A percentile compares a stretch with the other conserved stretches of the same genome.
These are phyloP conservation scores for Annulohypoxylon truncatum DNA, from an alignment of 2,329 filamentous ascomycete species.

Conservation along the genomic window DNA sequence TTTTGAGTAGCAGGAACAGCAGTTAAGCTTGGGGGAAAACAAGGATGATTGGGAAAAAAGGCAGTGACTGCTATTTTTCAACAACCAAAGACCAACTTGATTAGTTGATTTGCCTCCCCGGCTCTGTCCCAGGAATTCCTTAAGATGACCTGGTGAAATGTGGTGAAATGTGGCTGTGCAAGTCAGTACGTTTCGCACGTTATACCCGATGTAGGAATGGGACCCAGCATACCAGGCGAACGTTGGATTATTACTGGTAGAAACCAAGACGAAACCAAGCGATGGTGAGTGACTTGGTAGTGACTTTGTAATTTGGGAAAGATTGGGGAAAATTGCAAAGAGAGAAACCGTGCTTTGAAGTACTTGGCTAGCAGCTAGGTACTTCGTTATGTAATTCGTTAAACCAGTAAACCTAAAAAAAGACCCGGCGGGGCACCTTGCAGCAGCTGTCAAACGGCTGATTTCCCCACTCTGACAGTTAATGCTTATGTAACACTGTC, in stretches of 20 bases:
- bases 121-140: neutral
- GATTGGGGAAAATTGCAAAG: neutral
- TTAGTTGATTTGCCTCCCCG: conserved; percentile 10
- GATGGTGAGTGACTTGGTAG: neutral
- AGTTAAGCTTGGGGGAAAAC: conserved; percentile 29
- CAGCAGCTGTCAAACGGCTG: conserved; percentile 20
- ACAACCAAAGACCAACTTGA: neutral
- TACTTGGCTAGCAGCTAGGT: conserved; percentile 5
- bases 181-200: neutral
- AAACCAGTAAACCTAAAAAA: neutral
- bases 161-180: conserved; percentile 12
- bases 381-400: too few relatives aligned
- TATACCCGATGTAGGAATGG: neutral
- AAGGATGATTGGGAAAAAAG: conserved; percentile 8
- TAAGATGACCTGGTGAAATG: conserved; percentile 5
- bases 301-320: neutral
- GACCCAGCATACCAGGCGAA: neutral
- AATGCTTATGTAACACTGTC: neutral
- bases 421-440: conserved; percentile 26
- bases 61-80: neutral
- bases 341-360: neutral
- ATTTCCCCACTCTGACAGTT: neutral
- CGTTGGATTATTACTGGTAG: neutral
- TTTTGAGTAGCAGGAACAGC: conserved; percentile 24
- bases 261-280: neutral